Conservation (phyloP, 768 basidiomycete genomes). For the Coprinopsis strossmayeri region DNA sequence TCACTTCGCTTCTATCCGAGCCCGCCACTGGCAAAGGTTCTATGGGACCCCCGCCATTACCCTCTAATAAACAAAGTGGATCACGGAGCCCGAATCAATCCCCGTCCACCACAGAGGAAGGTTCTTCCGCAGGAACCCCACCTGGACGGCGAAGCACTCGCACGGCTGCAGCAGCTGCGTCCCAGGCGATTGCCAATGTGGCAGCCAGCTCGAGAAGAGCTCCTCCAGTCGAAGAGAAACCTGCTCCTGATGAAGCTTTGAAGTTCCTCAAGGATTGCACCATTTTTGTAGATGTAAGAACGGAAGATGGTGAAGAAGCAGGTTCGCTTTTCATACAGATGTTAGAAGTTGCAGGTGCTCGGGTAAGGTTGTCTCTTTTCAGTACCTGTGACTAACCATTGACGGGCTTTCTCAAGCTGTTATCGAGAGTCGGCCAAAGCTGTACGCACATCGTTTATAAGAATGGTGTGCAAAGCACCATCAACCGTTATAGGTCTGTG, state of each 20-base stretch:
- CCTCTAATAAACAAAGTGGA: slow-evolving; percentile 22
- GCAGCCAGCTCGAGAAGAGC: slow-evolving; percentile 14
- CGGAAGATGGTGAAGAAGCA: slow-evolving; percentile 78
- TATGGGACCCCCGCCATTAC: slow-evolving; percentile 47
- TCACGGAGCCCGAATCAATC: slow-evolving; percentile 37
- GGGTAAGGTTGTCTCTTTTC: slow-evolving; percentile 37
- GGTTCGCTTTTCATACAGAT: slow-evolving; percentile 79
- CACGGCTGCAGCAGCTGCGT: slow-evolving; percentile 20
- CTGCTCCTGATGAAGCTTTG: slow-evolving; percentile 26
- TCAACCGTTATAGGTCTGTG: slow-evolving; percentile 62
- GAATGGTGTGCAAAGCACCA: slow-evolving; percentile 69
- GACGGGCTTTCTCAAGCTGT: slow-evolving; percentile 32
- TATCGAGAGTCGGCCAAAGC: slow-evolving; percentile 59
- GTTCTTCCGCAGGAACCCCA: slow-evolving; percentile 16
- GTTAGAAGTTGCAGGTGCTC: slow-evolving; percentile 73
- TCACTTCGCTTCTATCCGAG: slow-evolving; percentile 42
- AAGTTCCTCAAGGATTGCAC: slow-evolving; percentile 65
- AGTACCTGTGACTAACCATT: background rate
- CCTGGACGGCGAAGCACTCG: slow-evolving; percentile 24
- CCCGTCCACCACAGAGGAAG: slow-evolving; percentile 14
- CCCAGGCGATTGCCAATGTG: slow-evolving; percentile 15
- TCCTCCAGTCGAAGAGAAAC: slow-evolving; percentile 16
- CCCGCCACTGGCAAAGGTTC: slow-evolving; percentile 20
- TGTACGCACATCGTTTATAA: slow-evolving; percentile 87
- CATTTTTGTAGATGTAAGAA: slow-evolving; percentile 85